Evolutionary conservation across 2,329 filamentous ascomycete genomes (phyloP).

Genomic region (Didymella lethalis): DNA sequence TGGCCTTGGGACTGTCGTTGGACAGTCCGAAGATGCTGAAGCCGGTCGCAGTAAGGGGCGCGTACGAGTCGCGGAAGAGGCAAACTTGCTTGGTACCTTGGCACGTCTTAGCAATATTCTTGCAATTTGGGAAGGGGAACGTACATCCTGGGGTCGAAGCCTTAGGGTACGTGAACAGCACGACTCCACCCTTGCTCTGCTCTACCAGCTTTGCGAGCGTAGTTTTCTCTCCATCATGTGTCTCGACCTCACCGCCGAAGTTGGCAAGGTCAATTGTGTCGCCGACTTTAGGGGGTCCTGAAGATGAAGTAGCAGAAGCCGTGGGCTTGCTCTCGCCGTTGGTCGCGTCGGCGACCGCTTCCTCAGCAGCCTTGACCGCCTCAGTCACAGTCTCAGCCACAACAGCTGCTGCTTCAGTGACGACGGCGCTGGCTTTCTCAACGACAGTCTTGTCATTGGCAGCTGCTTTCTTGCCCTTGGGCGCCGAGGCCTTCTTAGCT

Average conservation of each 20-base stretch:
- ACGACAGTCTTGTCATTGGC: slow-evolving; percentile 42
- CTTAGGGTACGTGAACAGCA: slow-evolving; percentile 94
- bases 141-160: slow-evolving; percentile 94
- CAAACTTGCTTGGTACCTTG: slow-evolving; percentile 92
- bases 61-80: slow-evolving; percentile 87
- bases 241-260: slow-evolving; percentile 77
- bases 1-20: slow-evolving; percentile 85
- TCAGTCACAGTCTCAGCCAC: slow-evolving; percentile 44
- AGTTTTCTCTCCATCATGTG: slow-evolving; percentile 81
- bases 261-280: slow-evolving; percentile 61
- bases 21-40: slow-evolving; percentile 91
- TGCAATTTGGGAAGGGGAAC: slow-evolving; percentile 47
- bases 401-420: slow-evolving; percentile 43
- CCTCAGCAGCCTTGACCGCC: slow-evolving; percentile 45
- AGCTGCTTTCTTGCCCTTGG: slow-evolving; percentile 47
- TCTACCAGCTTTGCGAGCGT: slow-evolving; percentile 82
- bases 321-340: slow-evolving; percentile 42
- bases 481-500: slow-evolving; percentile 55
- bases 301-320: slow-evolving; percentile 14
- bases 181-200: slow-evolving; percentile 83
- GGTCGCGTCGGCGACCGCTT: slow-evolving; percentile 41
- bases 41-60: slow-evolving; percentile 76
- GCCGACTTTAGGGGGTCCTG: slow-evolving; percentile 53
- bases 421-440: slow-evolving; percentile 45
- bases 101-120: slow-evolving; percentile 22